A percentile compares a stretch with the other conserved stretches of the same genome.
phyloP scores from a whole-genome alignment of 2,329 filamentous ascomycete genomes.

The Cadophora sp. region DNA sequence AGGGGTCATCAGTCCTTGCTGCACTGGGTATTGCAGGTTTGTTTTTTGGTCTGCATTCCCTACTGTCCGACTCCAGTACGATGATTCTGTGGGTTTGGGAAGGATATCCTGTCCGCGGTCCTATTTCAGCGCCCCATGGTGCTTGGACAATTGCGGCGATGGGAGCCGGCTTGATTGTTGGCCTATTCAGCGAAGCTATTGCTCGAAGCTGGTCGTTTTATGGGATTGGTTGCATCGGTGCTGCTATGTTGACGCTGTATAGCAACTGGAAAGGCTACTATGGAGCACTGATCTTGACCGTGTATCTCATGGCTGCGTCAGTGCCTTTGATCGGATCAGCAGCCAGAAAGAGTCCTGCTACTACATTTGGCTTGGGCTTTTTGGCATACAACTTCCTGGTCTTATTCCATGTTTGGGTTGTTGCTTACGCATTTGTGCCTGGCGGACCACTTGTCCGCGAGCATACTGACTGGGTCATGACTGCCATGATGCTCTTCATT shows the following conservation, averaged over 20 bases:
- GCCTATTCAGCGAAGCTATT: constrained; percentile 74
- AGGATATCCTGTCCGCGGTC: constrained; percentile 88
- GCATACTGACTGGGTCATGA: constrained; percentile 96
- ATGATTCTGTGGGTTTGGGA: constrained; percentile 99
- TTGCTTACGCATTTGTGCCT: constrained; percentile 97
- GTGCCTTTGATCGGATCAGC: constrained; percentile 79
- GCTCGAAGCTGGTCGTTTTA: constrained; percentile 82
- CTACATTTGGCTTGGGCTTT: constrained; percentile 88
- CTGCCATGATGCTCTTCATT: constrained; percentile 81
- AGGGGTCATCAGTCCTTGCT: constrained; percentile 73
- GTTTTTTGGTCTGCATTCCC: constrained; percentile 88
- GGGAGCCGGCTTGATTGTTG: constrained; percentile 79
- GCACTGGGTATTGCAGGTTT: constrained; percentile 82
- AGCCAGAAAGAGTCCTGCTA: constrained; percentile 76
- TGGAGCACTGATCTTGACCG: constrained; percentile 76
- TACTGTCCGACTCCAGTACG: constrained; percentile 95
- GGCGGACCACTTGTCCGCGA: constrained; percentile 92
- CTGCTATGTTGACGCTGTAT: constrained; percentile 77
- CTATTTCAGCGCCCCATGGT: constrained; percentile 87
- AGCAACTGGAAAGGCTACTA: constrained; percentile 90
- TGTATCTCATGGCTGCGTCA: constrained; percentile 83
- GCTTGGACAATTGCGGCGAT: constrained; percentile 87
- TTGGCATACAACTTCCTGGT: constrained; percentile 92
- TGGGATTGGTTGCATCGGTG: constrained; percentile 78
- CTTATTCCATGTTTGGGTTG: constrained; percentile 98